These are phyloP conservation scores for Coemansia sp. DNA, from an alignment of 192 early-diverging fungal genomes.

Conservation along the genomic window DNA sequence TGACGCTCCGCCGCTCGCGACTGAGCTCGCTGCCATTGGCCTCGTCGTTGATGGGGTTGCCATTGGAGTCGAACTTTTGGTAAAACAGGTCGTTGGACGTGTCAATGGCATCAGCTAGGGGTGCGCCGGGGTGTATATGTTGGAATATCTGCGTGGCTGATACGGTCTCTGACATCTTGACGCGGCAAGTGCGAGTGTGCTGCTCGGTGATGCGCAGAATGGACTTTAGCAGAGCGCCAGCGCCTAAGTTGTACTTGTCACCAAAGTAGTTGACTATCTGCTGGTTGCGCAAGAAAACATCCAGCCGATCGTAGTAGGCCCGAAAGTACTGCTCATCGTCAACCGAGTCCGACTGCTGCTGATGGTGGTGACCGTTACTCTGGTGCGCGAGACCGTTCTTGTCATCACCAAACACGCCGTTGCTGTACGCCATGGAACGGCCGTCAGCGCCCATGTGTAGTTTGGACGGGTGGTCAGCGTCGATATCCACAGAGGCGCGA, in stretches of 20 bases:
- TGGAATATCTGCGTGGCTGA: conserved; percentile 56
- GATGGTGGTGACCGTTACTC: not conserved
- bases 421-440: not conserved
- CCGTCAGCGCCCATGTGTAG: conserved; percentile 14
- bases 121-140: conserved; percentile 37
- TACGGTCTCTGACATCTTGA: conserved; percentile 47
- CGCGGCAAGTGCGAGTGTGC: conserved; percentile 54
- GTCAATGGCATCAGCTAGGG: conserved; percentile 35
- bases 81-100: conserved; percentile 37
- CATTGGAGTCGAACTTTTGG: conserved; percentile 18
- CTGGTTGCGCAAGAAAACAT: conserved; percentile 67
- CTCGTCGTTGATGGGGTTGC: conserved; percentile 7
- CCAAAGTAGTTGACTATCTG: conserved; percentile 59
- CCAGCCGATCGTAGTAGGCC: conserved; percentile 64
- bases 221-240: conserved; percentile 57
- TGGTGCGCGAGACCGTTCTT: not conserved
- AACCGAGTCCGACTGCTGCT: conserved; percentile 15
- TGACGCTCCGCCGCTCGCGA: conserved; percentile 21
- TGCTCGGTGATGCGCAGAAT: conserved; percentile 61
- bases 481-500: conserved; percentile 3
- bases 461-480: conserved; percentile 13
- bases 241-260: conserved; percentile 61
- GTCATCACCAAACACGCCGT: not conserved
- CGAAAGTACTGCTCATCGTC: conserved; percentile 63
- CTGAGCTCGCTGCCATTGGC: not conserved